These are phyloP conservation scores for Chytriomyces confervae DNA, from an alignment of 192 early-diverging fungal species.

Conservation along the genomic window DNA sequence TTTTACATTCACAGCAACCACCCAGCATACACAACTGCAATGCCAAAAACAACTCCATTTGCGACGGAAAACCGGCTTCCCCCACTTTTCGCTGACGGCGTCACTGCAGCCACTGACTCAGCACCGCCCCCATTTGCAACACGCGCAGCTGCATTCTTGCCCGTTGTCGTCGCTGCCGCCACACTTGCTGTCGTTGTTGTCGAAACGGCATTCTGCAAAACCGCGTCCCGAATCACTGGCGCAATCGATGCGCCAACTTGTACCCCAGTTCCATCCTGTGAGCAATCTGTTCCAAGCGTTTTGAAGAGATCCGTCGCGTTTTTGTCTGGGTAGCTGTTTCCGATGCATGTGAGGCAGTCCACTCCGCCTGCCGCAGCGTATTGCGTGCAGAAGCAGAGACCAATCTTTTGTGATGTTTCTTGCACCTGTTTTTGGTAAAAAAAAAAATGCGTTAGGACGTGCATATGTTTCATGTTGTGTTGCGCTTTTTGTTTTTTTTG, in stretches of 20 bases:
- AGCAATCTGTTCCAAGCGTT: neutral
- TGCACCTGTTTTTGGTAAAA: too few species aligned
- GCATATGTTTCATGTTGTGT: too few species aligned
- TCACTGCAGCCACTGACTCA: neutral
- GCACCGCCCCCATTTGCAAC: neutral
- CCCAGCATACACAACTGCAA: neutral
- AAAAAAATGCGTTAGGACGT: too few species aligned
- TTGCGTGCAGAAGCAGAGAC: constrained; percentile 22
- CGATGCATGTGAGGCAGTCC: constrained; percentile 18
- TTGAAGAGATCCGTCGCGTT: constrained; percentile 1
- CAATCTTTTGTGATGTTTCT: neutral
- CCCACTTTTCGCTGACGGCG: neutral
- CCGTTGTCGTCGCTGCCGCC: neutral
- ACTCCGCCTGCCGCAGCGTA: constrained; percentile 5
- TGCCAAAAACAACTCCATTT: neutral
- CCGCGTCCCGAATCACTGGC: constrained; percentile 22
- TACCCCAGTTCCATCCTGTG: neutral
- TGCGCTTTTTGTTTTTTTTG: too few species aligned
- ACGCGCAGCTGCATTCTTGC: neutral
- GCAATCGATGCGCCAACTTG: constrained; percentile 12
- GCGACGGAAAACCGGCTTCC: too few species aligned
- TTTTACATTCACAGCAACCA: neutral
- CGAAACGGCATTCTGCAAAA: constrained; percentile 9
- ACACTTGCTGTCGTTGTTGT: neutral
- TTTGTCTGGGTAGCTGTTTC: neutral